Base-by-base conservation (phyloP, 768 basidiomycete species). In the Pleurotus sapidus region DNA sequence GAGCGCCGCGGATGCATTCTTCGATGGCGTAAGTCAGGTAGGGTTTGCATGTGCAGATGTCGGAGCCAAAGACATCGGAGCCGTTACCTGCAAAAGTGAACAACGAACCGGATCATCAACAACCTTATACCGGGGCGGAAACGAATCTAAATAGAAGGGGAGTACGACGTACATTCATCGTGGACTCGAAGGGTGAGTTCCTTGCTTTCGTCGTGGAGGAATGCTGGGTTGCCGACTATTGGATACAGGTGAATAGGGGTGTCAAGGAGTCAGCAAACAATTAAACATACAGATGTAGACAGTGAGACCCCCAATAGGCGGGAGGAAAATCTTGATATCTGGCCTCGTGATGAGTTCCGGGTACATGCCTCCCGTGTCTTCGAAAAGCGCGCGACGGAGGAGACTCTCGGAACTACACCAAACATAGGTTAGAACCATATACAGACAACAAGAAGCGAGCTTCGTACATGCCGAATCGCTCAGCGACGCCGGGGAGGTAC, bases 361-460 rank as follows among this genome's bases (percentile, higher is more conserved):
- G 69, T 92, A 94, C 89, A 93, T 93, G 66, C 94, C 93, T 63
- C 93, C 94, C 0, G 93, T 96, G 61, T 97, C 96, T 69, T 98
- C 96, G 63, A 98, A 98, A 38, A 98, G 77, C 0, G 92, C 89
- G n/a, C 96, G 81, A 17, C 96, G 86, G 2, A 98, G 82, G 0
- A 93, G 72, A 15, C 77, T 81, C 70, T 98, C 96, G 0, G 91
- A 90, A 49, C 90, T 92, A 66, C 30, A 47, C 11, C 30, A 11
- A 55, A 49, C 23, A 5, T 46, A 38, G 46, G 45, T 40, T 18
- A 45, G 9, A 46, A 42, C 30, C 20, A 40, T 47, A 50, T 18
- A 54, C 37, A 9, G 24, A 20, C 8, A 48, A 24, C 1, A 42
- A 57, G 49, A 30, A 51, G 45, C 5, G 38, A 48, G 51, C 24